Conservation (phyloP, 257 asterid species). For the Nicotiana knightiana region DNA sequence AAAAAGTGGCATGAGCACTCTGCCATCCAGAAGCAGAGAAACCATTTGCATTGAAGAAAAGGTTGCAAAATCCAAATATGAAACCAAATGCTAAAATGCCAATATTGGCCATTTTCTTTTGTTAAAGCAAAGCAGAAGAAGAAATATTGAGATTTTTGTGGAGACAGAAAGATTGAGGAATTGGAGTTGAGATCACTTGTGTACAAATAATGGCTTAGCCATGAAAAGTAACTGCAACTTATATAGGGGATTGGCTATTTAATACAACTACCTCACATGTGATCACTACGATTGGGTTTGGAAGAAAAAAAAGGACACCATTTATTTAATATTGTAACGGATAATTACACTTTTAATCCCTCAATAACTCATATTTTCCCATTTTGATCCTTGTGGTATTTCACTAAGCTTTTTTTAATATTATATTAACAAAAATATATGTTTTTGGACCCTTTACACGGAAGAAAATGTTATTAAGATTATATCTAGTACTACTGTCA, state of each 20-base stretch:
- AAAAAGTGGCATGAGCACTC: conserved; percentile 42
- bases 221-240: conserved; percentile 8
- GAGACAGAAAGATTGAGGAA: background rate
- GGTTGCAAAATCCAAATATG: conserved; percentile 9
- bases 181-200: background rate
- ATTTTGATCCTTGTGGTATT: background rate
- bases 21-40: conserved; percentile 38
- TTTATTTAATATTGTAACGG: background rate
- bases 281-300: conserved; percentile 20
- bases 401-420: no score
- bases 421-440: no score
- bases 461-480: no score
- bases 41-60: conserved; percentile 21
- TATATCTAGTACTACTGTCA: no score
- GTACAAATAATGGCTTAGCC: conserved; percentile 5
- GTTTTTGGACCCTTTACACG: no score
- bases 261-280: conserved; percentile 37
- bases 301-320: background rate
- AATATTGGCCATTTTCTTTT: conserved; percentile 11
- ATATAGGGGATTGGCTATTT: conserved; percentile 12
- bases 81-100: conserved; percentile 14
- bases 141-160: background rate
- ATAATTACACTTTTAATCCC: background rate
- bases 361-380: no score
- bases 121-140: background rate